phyloP scores from a whole-genome alignment of 108 stramenopile genomes.

The Cylindrotheca fusiformis region DNA sequence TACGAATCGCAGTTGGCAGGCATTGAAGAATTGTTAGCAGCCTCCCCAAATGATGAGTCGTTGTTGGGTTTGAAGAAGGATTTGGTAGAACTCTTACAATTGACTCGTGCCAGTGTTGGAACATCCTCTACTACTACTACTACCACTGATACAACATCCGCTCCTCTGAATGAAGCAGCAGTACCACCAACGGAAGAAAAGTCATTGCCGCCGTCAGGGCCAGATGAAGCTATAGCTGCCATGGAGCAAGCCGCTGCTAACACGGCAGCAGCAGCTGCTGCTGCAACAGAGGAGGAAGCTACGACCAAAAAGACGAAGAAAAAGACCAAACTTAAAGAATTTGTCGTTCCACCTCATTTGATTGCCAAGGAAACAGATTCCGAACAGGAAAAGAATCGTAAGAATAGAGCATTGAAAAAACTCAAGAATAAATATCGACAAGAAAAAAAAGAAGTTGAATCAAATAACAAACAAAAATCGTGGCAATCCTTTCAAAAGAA shows the following conservation, averaged over 20 bases:
- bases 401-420: conserved; percentile 65
- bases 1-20: conserved; percentile 65
- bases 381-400: conserved; percentile 62
- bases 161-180: not conserved
- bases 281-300: conserved; percentile 1
- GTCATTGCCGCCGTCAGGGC: not conserved
- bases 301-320: conserved; percentile 37
- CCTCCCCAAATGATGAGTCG: conserved; percentile 61
- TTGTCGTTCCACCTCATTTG: conserved; percentile 72
- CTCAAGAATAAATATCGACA: conserved; percentile 72
- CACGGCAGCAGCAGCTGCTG: conserved; percentile 1
- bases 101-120: conserved; percentile 21
- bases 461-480: conserved; percentile 61
- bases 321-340: conserved; percentile 43
- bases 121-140: conserved; percentile 1
- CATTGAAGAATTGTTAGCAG: conserved; percentile 56
- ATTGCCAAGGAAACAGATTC: conserved; percentile 42
- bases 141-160: not conserved
- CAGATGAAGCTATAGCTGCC: conserved; percentile 11
- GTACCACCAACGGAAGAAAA: not conserved
- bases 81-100: conserved; percentile 65
- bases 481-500: conserved; percentile 81
- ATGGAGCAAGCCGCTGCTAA: conserved; percentile 4
- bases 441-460: conserved; percentile 67
- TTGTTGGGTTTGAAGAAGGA: conserved; percentile 64